Evolutionary conservation across 306 rosid genomes (phyloP).

Genomic region (Ceratonia siliqua): DNA sequence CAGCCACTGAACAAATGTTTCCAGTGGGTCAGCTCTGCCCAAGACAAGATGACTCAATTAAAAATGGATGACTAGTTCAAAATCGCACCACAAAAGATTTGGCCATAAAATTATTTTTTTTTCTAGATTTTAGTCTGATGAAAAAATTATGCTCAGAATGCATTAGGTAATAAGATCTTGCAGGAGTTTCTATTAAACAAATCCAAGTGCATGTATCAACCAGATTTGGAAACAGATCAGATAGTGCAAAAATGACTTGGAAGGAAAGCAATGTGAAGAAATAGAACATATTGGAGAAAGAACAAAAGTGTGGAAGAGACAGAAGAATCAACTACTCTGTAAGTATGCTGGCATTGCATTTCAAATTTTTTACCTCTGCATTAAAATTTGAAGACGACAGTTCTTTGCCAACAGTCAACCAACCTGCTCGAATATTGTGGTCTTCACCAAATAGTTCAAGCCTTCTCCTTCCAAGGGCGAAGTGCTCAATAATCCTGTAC

Average conservation of each 20-base stretch:
- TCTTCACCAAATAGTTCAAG: constrained; percentile 76
- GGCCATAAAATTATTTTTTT: too few relatives aligned
- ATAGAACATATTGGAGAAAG: neutral
- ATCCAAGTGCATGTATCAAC: neutral
- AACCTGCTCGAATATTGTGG: constrained; percentile 93
- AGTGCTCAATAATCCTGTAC: constrained; percentile 98
- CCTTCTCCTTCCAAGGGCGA: constrained; percentile 98
- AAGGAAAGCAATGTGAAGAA: neutral
- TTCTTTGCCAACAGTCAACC: constrained; percentile 88
- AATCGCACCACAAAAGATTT: too few relatives aligned
- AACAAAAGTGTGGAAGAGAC: neutral
- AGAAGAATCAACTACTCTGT: neutral
- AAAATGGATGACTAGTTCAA: constrained; percentile 12
- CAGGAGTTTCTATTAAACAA: neutral
- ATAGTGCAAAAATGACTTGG: constrained; percentile 12
- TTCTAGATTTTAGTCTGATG: too few relatives aligned
- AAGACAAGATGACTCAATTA: neutral
- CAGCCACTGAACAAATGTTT: neutral
- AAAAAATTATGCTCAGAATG: too few relatives aligned
- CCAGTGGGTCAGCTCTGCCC: neutral
- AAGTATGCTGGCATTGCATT: constrained; percentile 14
- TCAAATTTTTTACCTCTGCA: constrained; percentile 62
- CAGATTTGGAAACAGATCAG: neutral
- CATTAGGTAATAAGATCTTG: neutral
- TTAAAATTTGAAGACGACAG: constrained; percentile 83